Evolutionary conservation across 441 rosid genomes (phyloP).

Genomic region (Eruca vesicaria): DNA sequence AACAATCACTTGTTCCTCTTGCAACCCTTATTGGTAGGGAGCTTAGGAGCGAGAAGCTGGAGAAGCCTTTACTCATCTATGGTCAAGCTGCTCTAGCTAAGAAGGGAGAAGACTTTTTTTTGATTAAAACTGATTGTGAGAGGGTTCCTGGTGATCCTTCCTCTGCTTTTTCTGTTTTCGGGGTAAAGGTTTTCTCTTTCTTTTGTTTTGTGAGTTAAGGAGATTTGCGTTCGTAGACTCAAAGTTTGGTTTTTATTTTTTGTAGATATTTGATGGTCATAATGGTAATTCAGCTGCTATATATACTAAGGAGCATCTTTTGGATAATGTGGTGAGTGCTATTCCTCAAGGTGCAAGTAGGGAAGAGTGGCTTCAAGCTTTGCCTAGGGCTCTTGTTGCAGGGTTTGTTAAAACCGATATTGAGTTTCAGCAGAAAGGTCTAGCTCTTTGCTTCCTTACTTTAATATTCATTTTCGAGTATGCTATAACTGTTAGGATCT

Average conservation of each 20-base stretch:
- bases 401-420: conserved; percentile 98
- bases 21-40: conserved; percentile 91
- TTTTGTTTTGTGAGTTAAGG: not conserved
- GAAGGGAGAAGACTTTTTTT: conserved; percentile 95
- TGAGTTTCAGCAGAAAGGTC: conserved; percentile 91
- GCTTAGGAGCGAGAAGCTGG: conserved; percentile 81
- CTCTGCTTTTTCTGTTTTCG: conserved; percentile 83
- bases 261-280: conserved; percentile 92
- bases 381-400: conserved; percentile 93
- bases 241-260: conserved; percentile 5
- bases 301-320: conserved; percentile 77
- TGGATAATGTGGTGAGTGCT: conserved; percentile 86
- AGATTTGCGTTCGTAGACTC: not conserved
- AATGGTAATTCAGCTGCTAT: conserved; percentile 98
- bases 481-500: conserved; percentile 20
- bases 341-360: conserved; percentile 65
- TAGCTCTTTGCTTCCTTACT: conserved; percentile 13
- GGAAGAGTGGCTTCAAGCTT: conserved; percentile 98
- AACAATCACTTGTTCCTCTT: conserved; percentile 78
- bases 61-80: conserved; percentile 78
- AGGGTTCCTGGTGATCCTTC: conserved; percentile 78
- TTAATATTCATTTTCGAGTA: not conserved
- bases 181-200: conserved; percentile 44
- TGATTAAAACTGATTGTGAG: conserved; percentile 74
- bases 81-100: conserved; percentile 97